Evolutionary conservation across 192 early-diverging fungal genomes (phyloP).

Genomic region (Diversispora epigaea): DNA sequence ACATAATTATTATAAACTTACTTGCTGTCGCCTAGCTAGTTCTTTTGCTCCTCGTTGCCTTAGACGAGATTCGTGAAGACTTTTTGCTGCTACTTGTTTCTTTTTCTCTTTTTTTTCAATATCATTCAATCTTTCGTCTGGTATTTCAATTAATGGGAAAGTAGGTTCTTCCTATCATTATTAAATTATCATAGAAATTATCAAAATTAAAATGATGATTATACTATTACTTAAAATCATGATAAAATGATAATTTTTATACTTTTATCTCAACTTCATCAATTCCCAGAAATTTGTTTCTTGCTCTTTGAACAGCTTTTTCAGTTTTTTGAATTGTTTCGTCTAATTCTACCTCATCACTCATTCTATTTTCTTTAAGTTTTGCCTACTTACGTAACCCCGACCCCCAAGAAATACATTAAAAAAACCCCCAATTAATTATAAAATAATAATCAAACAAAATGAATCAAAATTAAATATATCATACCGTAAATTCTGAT

Average conservation of each 20-base stretch:
- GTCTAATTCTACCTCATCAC: constrained; percentile 71
- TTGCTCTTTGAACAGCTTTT: constrained; percentile 62
- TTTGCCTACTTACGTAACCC: constrained; percentile 37
- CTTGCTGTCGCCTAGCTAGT: constrained; percentile 47
- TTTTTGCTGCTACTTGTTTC: constrained; percentile 75
- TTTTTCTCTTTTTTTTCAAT: constrained; percentile 81
- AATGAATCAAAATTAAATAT: not conserved
- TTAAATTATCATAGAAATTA: not conserved
- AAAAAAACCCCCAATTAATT: not conserved
- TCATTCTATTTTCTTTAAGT: constrained; percentile 63
- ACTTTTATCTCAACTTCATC: constrained; percentile 74
- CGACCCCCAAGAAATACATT: too few relatives aligned
- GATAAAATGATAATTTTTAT: not conserved
- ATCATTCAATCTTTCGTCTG: constrained; percentile 77
- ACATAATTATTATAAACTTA: constrained; percentile 26
- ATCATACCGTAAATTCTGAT: constrained; percentile 51
- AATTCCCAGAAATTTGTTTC: constrained; percentile 80
- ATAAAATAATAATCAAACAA: not conserved
- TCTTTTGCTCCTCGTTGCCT: constrained; percentile 73
- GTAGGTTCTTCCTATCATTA: constrained; percentile 61
- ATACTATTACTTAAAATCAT: constrained; percentile 18
- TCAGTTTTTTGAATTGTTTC: constrained; percentile 70
- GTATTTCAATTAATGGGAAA: constrained; percentile 73
- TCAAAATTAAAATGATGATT: not conserved
- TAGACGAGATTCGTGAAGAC: constrained; percentile 70